These are phyloP conservation scores for Cutaneotrichosporon cutaneum DNA, from an alignment of 1,284 basidiomycete genomes.

Conservation along the genomic window DNA sequence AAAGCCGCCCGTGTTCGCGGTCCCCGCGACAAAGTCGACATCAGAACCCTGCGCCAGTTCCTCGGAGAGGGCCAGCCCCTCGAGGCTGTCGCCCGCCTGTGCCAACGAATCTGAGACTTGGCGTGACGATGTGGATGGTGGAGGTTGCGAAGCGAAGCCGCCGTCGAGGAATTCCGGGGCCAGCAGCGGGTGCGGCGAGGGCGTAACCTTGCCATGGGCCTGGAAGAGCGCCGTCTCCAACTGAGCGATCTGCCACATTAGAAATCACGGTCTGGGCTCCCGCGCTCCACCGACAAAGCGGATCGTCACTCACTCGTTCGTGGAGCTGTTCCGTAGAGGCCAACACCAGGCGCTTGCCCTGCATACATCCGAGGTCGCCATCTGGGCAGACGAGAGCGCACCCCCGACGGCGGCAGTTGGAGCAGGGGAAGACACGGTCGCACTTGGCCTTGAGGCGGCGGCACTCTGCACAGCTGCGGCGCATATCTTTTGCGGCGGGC, in stretches of 20 bases:
- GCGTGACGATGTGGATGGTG: background rate
- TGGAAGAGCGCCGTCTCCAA: conserved; percentile 46
- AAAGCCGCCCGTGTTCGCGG: background rate
- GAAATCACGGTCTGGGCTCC: background rate
- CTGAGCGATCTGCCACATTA: conserved; percentile 34
- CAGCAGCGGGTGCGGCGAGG: conserved; percentile 37
- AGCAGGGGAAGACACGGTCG: conserved; percentile 48
- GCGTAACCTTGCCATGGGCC: conserved; percentile 25
- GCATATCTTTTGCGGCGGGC: conserved; percentile 26
- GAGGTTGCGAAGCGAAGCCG: conserved; percentile 29
- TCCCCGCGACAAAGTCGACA: background rate
- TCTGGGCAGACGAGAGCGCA: conserved; percentile 49
- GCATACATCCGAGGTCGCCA: conserved; percentile 50
- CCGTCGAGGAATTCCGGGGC: conserved; percentile 45
- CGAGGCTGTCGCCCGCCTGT: background rate
- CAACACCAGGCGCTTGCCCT: conserved; percentile 48
- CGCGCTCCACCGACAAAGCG: background rate
- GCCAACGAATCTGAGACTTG: background rate
- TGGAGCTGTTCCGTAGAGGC: conserved; percentile 49
- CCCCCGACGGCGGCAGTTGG: conserved; percentile 47
- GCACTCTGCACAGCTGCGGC: conserved; percentile 48
- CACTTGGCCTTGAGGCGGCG: conserved; percentile 48
- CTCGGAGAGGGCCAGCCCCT: conserved; percentile 1
- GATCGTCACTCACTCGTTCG: conserved; percentile 33
- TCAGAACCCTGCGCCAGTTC: background rate